Base-by-base conservation (phyloP, 2,329 filamentous ascomycete genomes). In the Alternaria longipes region DNA sequence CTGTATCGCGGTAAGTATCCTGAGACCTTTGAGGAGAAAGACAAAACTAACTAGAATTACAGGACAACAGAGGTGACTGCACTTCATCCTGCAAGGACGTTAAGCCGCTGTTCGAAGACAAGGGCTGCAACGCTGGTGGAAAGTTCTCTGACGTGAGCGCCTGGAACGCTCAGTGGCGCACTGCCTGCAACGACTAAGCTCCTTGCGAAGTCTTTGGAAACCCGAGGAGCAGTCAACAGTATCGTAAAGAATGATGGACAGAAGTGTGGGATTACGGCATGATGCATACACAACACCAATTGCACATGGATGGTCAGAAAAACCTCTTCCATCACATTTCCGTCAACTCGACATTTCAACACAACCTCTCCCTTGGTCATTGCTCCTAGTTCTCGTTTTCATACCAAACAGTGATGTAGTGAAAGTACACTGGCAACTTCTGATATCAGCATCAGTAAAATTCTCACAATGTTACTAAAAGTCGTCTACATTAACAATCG, bases 91-190 rank as follows among this genome's bases (percentile, higher is more conserved):
- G 50, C 9, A 18, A 41, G 50, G 28, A 41, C 50, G 34, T 30
- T n/a, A 22, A n/a, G 22, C 34, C 50, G 24, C 11, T 52, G 9
- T 52, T 52, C 24, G 22, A 30, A n/a, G 22, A 20, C 22, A 41
- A 28, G n/a, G 20, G 20, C 34, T 52, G 50, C 36, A 52, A 52
- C 18, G 50, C 50, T 30, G 34, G 34, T 26, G 36, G 50, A 38
- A 52, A 52, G 24, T 28, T 9, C 50, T 52, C 50, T 11, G n/a
- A 41, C 36, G 50, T 52, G 50, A 52, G 50, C 50, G 16, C 16
- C 22, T 52, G 34, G 30, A 41, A 38, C 34, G 50, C 50, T 6
- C 50, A 52, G 50, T 32, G 22, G 11, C 50, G 50, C 50, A 38
- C 34, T 9, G 34, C 34, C 11, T 52, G 50, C 34, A 28, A 52